Evolutionary conservation across 169 alveolate genomes (phyloP), one percentile per base, ranked within the genome.

Genomic region (Cryptosporidium tyzzeri): DNA sequence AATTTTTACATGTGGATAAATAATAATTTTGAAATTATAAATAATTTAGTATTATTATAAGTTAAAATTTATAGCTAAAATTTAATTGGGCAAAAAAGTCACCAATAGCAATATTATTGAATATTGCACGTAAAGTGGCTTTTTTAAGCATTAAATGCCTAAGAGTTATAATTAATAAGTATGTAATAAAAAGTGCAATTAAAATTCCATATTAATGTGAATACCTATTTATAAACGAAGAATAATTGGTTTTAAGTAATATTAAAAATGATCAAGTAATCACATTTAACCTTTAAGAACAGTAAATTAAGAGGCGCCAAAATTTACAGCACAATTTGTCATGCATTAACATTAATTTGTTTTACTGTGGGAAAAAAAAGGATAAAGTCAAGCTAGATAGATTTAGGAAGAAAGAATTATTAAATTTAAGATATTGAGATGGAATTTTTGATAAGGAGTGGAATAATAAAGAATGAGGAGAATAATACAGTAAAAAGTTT

Each of bases 251-350:
- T 48, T 48, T 48, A 10, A 9, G 51, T 14, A 48, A 48, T 14
- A 48, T 14, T 48, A 48, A 14, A 14, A 48, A 48, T 48, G 7
- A 48, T 48, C 23, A 48, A 48, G 67, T n/a, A 55, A 55, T 55
- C 67, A 55, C 1, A 26, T 55, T 55, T 23, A n/a, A 23, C 37
- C n/a, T n/a, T 55, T 2, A 26, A 55, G 8, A 55, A 14, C 21
- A 48, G 21, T 14, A 48, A 48, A 48, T 48, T 12, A 59, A n/a
- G 23, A 21, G 50, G 53, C 71, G 71, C 71, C 71, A n/a, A 65
- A 65, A 1, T 65, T 1, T 31, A 16, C 71, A 26, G 31, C 67
- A 65, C 71, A 65, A 65, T 65, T 65, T 65, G 71, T 65, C 71
- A 65, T 65, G 71, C 71, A 37, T 37, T 31, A 29, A 31, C 10